A percentile compares a stretch with the other conserved stretches of the same genome.
Evolutionary conservation across 2,329 filamentous ascomycete genomes (phyloP).

Genomic region (Akanthomyces lecanii): DNA sequence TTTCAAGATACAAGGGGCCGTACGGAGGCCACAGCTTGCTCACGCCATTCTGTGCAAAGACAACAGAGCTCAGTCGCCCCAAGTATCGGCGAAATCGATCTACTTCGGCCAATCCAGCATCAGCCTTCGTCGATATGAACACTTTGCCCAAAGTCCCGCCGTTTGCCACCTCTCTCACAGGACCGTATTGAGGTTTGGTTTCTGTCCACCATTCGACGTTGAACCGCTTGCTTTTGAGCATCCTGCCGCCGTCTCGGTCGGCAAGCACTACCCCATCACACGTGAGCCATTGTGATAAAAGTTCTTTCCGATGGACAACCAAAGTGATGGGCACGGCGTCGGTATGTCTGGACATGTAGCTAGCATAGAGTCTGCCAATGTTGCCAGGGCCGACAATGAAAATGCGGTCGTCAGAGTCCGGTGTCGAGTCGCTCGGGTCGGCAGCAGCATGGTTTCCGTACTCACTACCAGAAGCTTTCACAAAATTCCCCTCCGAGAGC

Average conservation of each 20-base stretch:
- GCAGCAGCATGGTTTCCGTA: neutral
- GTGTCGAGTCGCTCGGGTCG: neutral
- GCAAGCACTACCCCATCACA: neutral
- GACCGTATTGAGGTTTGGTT: neutral
- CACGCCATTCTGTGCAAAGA: neutral
- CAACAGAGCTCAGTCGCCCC: neutral
- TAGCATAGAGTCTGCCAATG: neutral
- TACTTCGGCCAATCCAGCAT: neutral
- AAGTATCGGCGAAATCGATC: neutral
- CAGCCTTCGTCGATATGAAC: neutral
- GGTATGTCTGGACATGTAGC: neutral
- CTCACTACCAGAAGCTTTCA: neutral
- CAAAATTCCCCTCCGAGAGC: too few relatives aligned
- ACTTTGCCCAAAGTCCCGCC: neutral
- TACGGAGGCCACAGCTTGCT: slow-evolving; percentile 2
- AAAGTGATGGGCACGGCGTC: neutral
- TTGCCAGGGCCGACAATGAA: neutral
- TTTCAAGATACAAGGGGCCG: neutral
- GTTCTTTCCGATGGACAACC: neutral
- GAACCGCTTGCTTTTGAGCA: neutral
- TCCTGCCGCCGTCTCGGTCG: neutral
- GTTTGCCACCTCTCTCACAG: neutral
- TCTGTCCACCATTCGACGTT: slow-evolving; percentile 1
- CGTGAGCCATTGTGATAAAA: neutral
- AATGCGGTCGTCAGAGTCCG: neutral